These are phyloP conservation scores for Citrullus colocynthis DNA, from an alignment of 306 rosid species.

Conservation along the genomic window DNA sequence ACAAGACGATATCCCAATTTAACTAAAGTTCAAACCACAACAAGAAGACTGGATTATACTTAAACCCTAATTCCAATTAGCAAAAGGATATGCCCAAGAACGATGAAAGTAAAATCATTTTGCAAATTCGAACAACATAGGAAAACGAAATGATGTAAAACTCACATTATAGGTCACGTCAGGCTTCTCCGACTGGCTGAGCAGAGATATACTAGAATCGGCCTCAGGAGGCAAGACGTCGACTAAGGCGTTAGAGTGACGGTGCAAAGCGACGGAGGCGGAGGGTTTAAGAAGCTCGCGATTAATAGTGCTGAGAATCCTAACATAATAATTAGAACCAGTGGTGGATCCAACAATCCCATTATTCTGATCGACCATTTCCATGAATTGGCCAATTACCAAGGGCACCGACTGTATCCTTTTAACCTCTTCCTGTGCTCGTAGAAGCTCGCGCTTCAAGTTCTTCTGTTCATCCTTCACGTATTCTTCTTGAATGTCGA, in stretches of 20 bases:
- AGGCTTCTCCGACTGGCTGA: constrained; percentile 98
- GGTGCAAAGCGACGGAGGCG: constrained; percentile 89
- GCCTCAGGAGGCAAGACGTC: constrained; percentile 98
- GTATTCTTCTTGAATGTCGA: constrained; percentile 89
- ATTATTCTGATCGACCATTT: constrained; percentile 91
- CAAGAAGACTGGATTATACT: not conserved
- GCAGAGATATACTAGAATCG: constrained; percentile 88
- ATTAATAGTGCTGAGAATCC: constrained; percentile 88
- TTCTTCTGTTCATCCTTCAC: constrained; percentile 93
- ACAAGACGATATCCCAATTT: not conserved
- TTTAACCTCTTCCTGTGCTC: constrained; percentile 95
- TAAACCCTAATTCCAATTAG: not conserved
- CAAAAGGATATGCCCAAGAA: not conserved
- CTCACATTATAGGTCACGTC: constrained; percentile 86
- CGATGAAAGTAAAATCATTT: not conserved
- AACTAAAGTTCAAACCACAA: not conserved
- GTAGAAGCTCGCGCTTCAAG: constrained; percentile 85
- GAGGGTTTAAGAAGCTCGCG: constrained; percentile 91
- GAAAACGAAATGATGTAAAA: not conserved
- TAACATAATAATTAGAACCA: constrained; percentile 86
- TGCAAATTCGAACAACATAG: not conserved
- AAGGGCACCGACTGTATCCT: constrained; percentile 96
- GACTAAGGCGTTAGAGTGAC: constrained; percentile 94
- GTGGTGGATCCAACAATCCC: constrained; percentile 99
- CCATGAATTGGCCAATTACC: constrained; percentile 97